Evolutionary conservation across 2,329 filamentous ascomycete species (phyloP).

Genomic region (Cryoendolithus antarcticus): DNA sequence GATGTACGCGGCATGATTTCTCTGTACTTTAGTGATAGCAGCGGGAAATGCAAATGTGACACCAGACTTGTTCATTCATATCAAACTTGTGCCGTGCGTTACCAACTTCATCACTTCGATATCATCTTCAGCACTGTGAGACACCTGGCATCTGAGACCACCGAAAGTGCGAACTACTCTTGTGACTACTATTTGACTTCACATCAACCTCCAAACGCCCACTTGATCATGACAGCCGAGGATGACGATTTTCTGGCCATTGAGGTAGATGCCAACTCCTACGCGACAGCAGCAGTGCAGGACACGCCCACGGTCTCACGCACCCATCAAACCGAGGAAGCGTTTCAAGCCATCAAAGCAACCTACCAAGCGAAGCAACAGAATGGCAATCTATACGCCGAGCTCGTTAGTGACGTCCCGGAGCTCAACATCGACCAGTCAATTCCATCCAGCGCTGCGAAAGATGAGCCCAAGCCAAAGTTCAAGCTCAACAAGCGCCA

Average conservation of each 20-base stretch:
- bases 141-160: too few relatives aligned
- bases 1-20: too few relatives aligned
- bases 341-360: constrained; percentile 19
- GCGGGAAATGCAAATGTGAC: too few relatives aligned
- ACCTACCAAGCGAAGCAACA: constrained; percentile 21
- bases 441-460: not conserved
- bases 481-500: constrained; percentile 18
- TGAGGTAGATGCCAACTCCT: constrained; percentile 20
- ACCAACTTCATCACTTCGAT: too few relatives aligned
- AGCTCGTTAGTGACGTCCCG: constrained; percentile 12
- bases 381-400: constrained; percentile 14
- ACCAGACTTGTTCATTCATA: too few relatives aligned
- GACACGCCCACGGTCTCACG: constrained; percentile 13
- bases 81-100: too few relatives aligned
- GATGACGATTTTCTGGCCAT: constrained; percentile 15
- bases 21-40: too few relatives aligned
- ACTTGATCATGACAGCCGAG: constrained; percentile 1
- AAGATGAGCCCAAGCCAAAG: constrained; percentile 2
- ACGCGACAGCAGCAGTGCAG: constrained; percentile 20
- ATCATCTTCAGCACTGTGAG: too few relatives aligned
- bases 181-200: too few relatives aligned
- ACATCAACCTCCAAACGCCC: too few relatives aligned
- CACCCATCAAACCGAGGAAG: constrained; percentile 21
- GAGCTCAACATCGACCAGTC: constrained; percentile 4
- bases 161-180: too few relatives aligned